A percentile compares a stretch with the other conserved stretches of the same genome.
phyloP scores from a whole-genome alignment of 2,329 filamentous ascomycete species.

The Penicillium verrucosum region DNA sequence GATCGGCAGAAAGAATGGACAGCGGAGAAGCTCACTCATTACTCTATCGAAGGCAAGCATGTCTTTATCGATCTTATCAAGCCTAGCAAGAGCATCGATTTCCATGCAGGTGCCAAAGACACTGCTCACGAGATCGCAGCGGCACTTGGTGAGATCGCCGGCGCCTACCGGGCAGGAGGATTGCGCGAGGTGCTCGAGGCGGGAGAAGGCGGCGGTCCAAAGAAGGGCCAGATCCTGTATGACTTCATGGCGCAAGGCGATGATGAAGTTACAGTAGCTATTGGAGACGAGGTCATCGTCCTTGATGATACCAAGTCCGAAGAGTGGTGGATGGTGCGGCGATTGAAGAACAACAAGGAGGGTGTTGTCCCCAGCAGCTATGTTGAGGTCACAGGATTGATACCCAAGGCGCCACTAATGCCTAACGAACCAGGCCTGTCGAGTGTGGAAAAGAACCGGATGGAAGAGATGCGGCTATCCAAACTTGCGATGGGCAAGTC shows the following conservation, averaged over 20 bases:
- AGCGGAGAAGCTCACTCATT: constrained; percentile 92
- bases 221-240: constrained; percentile 83
- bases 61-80: constrained; percentile 90
- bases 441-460: constrained; percentile 69
- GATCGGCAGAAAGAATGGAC: constrained; percentile 89
- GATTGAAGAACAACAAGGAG: constrained; percentile 87
- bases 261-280: constrained; percentile 88
- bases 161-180: constrained; percentile 74
- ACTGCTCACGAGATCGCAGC: constrained; percentile 91
- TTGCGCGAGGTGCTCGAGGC: constrained; percentile 83
- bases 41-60: constrained; percentile 96
- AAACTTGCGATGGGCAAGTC: constrained; percentile 69
- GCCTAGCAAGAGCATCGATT: constrained; percentile 92
- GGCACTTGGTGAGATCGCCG: constrained; percentile 82
- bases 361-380: constrained; percentile 97
- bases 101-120: constrained; percentile 95
- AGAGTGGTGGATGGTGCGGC: constrained; percentile 96
- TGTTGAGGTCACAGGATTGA: constrained; percentile 76
- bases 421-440: constrained; percentile 62
- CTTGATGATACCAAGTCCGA: constrained; percentile 89
- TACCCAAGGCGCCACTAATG: constrained; percentile 50
- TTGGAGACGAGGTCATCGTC: constrained; percentile 86
- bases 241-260: constrained; percentile 96
- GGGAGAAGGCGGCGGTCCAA: constrained; percentile 66
- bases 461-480: constrained; percentile 79